phyloP scores from a whole-genome alignment of 2,329 filamentous ascomycete genomes.

The Xylariomycetidae sp. region DNA sequence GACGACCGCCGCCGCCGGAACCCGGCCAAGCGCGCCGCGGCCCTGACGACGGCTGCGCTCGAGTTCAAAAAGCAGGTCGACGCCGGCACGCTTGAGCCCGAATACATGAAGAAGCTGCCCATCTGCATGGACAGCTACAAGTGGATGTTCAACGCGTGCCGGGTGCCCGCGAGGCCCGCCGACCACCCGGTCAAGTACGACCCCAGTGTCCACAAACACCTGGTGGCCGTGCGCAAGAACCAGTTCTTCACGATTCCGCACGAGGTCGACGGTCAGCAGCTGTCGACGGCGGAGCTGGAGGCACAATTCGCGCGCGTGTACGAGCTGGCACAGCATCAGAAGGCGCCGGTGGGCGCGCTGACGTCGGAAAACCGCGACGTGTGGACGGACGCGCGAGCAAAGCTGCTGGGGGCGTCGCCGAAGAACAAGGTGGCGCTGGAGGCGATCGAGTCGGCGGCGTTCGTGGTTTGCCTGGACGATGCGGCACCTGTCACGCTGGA shows the following conservation, averaged over 20 bases:
- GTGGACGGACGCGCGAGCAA: conserved; percentile 78
- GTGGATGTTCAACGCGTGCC: conserved; percentile 96
- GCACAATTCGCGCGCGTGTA: conserved; percentile 83
- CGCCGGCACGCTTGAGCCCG: conserved; percentile 74
- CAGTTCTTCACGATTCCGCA: conserved; percentile 91
- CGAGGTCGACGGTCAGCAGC: conserved; percentile 73
- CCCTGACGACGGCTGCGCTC: conserved; percentile 76
- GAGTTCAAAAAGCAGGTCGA: conserved; percentile 96
- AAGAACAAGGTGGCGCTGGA: conserved; percentile 73
- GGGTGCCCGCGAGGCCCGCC: conserved; percentile 73
- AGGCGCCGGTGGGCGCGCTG: conserved; percentile 72
- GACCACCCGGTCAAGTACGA: conserved; percentile 82
- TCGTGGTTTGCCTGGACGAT: conserved; percentile 90
- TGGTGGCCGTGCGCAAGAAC: conserved; percentile 89
- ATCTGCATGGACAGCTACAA: conserved; percentile 98
- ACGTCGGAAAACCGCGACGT: conserved; percentile 91
- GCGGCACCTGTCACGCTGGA: conserved; percentile 86
- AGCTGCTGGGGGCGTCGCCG: conserved; percentile 69
- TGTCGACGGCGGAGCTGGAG: conserved; percentile 87
- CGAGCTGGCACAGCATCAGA: conserved; percentile 64
- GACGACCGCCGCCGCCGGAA: conserved; percentile 85
- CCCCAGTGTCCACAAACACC: conserved; percentile 71
- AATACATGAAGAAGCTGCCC: conserved; percentile 97
- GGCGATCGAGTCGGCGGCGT: conserved; percentile 81
- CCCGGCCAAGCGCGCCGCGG: conserved; percentile 87